phyloP scores from a whole-genome alignment of 345 rosid species.

The Rhizophora apiculata region DNA sequence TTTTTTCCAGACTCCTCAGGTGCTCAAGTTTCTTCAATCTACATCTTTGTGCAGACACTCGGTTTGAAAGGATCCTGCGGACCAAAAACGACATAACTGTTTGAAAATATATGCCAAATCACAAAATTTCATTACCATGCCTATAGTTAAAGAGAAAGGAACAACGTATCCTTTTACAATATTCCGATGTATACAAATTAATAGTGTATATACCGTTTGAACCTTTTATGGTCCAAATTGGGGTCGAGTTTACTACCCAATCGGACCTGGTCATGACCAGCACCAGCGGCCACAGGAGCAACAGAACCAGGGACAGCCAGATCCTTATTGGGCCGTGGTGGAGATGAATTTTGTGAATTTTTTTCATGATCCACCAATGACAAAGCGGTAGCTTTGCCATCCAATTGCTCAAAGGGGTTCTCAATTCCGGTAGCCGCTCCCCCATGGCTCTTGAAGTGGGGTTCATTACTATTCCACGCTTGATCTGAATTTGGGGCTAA shows the following conservation, averaged over 20 bases:
- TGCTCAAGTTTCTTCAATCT: conserved; percentile 19
- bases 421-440: not conserved
- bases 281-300: too few species aligned
- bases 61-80: conserved; percentile 16
- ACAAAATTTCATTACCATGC: too few species aligned
- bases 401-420: not conserved
- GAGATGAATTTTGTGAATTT: not conserved
- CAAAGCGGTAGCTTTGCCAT: not conserved
- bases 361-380: not conserved
- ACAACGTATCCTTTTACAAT: not conserved
- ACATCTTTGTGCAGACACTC: conserved; percentile 21
- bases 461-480: conserved; percentile 7
- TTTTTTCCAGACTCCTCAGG: conserved; percentile 23
- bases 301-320: not conserved
- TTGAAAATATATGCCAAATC: not conserved
- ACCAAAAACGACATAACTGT: not conserved
- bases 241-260: conserved; percentile 1
- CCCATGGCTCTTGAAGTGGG: conserved; percentile 7
- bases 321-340: not conserved
- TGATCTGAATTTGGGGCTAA: conserved; percentile 7
- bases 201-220: conserved; percentile 23
- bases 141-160: too few species aligned
- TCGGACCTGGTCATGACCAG: not conserved
- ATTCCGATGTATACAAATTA: not conserved
- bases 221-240: conserved; percentile 32